A percentile compares a stretch with the other conserved stretches of the same genome.
These are phyloP conservation scores for Chrysoporthe austroafricana DNA, from an alignment of 2,329 filamentous ascomycete species.

Conservation along the genomic window DNA sequence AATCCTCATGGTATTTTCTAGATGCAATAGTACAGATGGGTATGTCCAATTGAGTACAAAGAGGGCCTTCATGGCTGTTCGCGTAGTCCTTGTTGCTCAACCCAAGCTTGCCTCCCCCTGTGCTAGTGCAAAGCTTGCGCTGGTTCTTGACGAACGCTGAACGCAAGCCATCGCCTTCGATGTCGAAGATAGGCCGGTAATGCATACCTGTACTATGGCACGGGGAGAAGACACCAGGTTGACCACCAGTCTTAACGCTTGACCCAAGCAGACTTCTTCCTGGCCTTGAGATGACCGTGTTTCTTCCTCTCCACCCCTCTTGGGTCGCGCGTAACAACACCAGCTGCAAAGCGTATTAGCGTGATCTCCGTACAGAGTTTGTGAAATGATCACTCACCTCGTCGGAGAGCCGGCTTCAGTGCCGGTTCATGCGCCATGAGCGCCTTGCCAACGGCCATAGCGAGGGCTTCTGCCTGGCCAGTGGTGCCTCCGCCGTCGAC, in stretches of 20 bases:
- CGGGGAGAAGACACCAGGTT: not conserved
- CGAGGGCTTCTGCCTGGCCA: slow-evolving; percentile 93
- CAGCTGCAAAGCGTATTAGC: slow-evolving; percentile 62
- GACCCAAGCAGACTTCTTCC: slow-evolving; percentile 98
- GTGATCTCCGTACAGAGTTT: slow-evolving; percentile 3
- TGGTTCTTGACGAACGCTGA: not conserved
- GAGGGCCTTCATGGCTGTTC: not conserved
- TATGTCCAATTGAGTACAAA: not conserved
- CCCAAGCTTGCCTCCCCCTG: slow-evolving; percentile 5
- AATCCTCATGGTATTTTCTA: not conserved
- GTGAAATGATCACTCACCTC: slow-evolving; percentile 66
- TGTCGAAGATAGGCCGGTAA: not conserved
- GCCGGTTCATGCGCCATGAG: slow-evolving; percentile 89
- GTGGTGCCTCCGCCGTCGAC: slow-evolving; percentile 88
- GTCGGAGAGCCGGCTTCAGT: slow-evolving; percentile 82
- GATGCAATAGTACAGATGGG: not conserved
- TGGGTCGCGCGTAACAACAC: slow-evolving; percentile 87
- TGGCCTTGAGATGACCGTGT: slow-evolving; percentile 90
- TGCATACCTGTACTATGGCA: not conserved
- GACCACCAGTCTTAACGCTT: slow-evolving; percentile 62
- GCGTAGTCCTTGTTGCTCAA: slow-evolving; percentile 1
- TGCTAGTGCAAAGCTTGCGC: slow-evolving; percentile 6
- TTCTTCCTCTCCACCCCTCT: slow-evolving; percentile 98
- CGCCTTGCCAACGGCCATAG: slow-evolving; percentile 85
- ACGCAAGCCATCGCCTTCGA: not conserved